Conservation (phyloP, 352 stramenopile species). For the Lagenidium giganteum region DNA sequence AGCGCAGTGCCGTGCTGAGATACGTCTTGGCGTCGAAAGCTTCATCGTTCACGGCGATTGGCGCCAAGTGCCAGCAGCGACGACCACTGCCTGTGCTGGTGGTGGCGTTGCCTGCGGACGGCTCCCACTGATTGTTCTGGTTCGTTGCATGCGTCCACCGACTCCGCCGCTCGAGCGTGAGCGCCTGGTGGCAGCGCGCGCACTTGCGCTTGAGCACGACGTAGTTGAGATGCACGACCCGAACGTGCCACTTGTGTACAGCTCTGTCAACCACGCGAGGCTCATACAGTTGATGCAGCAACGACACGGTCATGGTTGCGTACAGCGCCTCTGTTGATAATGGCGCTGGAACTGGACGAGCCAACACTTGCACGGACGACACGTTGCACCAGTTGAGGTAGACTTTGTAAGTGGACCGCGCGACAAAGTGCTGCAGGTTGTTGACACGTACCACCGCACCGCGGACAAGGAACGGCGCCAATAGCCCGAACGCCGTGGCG, state of each 20-base stretch:
- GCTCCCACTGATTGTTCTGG: slow-evolving; percentile 1
- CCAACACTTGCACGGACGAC: slow-evolving; percentile 15
- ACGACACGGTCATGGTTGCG: slow-evolving; percentile 26
- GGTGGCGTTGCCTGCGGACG: neutral
- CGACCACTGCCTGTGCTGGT: too few species aligned
- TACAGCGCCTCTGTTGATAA: slow-evolving; percentile 27
- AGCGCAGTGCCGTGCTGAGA: slow-evolving; percentile 41
- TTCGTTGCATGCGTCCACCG: slow-evolving; percentile 31
- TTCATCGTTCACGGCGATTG: slow-evolving; percentile 7
- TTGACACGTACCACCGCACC: slow-evolving; percentile 39
- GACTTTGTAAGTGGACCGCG: slow-evolving; percentile 51
- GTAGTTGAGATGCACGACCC: slow-evolving; percentile 73
- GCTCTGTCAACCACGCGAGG: slow-evolving; percentile 30
- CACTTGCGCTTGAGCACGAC: slow-evolving; percentile 72
- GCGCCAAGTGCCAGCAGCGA: too few species aligned
- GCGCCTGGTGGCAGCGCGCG: slow-evolving; percentile 33
- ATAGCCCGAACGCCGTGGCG: slow-evolving; percentile 32
- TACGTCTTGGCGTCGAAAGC: slow-evolving; percentile 29
- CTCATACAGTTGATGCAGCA: slow-evolving; percentile 46
- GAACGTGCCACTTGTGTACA: slow-evolving; percentile 51
- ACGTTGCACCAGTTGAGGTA: slow-evolving; percentile 52
- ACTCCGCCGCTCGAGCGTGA: slow-evolving; percentile 38
- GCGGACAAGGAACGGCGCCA: slow-evolving; percentile 20
- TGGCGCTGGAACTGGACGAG: neutral
- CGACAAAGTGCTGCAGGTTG: slow-evolving; percentile 50